Evolutionary conservation across 108 stramenopile genomes (phyloP), one percentile per base, ranked within the genome.

Genomic region (Conticribra weissflogii): DNA sequence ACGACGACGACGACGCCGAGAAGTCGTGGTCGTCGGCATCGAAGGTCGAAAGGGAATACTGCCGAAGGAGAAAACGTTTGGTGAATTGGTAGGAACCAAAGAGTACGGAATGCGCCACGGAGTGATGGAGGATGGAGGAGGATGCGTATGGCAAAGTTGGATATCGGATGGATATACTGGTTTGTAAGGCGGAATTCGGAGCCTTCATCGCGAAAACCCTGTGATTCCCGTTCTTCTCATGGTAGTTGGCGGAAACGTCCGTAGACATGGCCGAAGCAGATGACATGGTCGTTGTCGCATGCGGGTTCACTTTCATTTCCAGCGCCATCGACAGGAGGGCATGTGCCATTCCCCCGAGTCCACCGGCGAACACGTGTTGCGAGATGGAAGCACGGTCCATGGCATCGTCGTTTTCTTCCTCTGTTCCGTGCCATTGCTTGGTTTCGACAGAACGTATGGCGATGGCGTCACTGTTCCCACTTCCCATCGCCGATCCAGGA

Each of bases 81-180:
- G 66, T 70, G 21, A 52, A 53, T 68, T 90, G 85, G 73, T 90
- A 90, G 7, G 85, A 78, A 54, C 86, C 85, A 81, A 90, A 90
- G 52, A 90, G 55, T 15, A 83, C 51, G 16, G 83, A 66, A 71
- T 90, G 89, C 21, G 89, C 79, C 19, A 79, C n/a, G 16, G 68
- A 67, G 61, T 90, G 89, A 59, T 90, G 86, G 7, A 84, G 18
- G 0, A 76, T 52, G n/a, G 58, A 54, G 19, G 70, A 36, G 7
- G 56, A 21, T 5, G 54, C 78, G 34, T 68, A 56, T 17, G 53
- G 55, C 31, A 54, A 18, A 57, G 52, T 19, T 54, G 60, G 72
- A 41, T 52, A 22, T 54, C 50, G 76, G 28, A 78, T 2, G 15
- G 46, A 49, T 31, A 50, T 5, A 18, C 21, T 21, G 30, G 58